Conservation (phyloP, 805 yeast genomes). For the Clavispora santaluciae region DNA sequence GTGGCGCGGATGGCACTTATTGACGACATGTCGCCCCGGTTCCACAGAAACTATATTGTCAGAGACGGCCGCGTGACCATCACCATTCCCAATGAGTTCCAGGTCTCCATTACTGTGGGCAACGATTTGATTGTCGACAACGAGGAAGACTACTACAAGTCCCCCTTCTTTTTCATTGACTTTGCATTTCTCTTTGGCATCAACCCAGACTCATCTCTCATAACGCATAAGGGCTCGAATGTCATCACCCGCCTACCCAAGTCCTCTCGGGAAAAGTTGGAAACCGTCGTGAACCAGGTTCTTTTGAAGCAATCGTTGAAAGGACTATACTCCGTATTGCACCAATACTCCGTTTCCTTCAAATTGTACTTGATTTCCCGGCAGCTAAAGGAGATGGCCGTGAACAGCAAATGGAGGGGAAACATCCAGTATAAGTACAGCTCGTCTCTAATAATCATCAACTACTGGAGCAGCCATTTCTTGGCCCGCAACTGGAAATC, state of each 20-base stretch:
- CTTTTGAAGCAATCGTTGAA: slow-evolving; percentile 43
- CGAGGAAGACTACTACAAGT: slow-evolving; percentile 37
- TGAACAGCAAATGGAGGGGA: slow-evolving; percentile 52
- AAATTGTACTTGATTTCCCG: slow-evolving; percentile 57
- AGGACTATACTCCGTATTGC: slow-evolving; percentile 54
- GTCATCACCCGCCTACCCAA: slow-evolving; percentile 28
- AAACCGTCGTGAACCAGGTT: slow-evolving; percentile 49
- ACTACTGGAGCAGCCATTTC: slow-evolving; percentile 55
- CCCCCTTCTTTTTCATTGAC: slow-evolving; percentile 76
- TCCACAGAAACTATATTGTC: slow-evolving; percentile 54
- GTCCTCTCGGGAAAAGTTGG: slow-evolving; percentile 39
- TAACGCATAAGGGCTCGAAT: slow-evolving; percentile 24
- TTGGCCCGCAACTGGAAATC: slow-evolving; percentile 45
- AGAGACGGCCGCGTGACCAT: slow-evolving; percentile 74
- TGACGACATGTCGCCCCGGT: slow-evolving; percentile 58
- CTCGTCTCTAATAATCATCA: slow-evolving; percentile 48
- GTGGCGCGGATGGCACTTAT: slow-evolving; percentile 71
- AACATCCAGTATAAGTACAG: slow-evolving; percentile 57
- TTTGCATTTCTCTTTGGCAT: slow-evolving; percentile 59
- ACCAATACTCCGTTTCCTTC: slow-evolving; percentile 57
- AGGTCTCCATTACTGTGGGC: slow-evolving; percentile 63
- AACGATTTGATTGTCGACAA: slow-evolving; percentile 48
- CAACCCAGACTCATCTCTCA: slow-evolving; percentile 30
- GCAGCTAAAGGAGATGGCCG: slow-evolving; percentile 46
- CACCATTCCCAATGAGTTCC: slow-evolving; percentile 58